phyloP scores from a whole-genome alignment of 495 filamentous ascomycete genomes.

The Sphaerosporella brunnea region DNA sequence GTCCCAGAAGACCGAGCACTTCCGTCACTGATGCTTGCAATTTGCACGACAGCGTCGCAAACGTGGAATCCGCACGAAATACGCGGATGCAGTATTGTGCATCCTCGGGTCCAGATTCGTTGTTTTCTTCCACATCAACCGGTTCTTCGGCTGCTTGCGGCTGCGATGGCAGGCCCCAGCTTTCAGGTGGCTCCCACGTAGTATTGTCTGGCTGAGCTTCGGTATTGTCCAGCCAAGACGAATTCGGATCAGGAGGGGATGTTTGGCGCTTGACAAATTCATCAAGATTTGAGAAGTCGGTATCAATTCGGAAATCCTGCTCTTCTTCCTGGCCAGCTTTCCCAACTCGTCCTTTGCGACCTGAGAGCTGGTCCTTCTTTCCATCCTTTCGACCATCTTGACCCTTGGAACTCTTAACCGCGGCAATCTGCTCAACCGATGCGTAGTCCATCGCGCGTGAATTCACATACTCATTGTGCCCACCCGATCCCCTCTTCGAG shows the following conservation, averaged over 20 bases:
- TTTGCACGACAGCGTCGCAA: conserved; percentile 67
- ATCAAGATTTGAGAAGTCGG: conserved; percentile 17
- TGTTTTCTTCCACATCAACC: conserved; percentile 3
- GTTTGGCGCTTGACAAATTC: conserved; percentile 17
- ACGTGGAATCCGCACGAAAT: conserved; percentile 82
- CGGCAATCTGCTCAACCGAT: conserved; percentile 11
- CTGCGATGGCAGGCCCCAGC: conserved; percentile 10
- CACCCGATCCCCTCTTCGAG: conserved; percentile 18
- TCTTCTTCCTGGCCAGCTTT: conserved; percentile 4
- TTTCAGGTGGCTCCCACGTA: conserved; percentile 21
- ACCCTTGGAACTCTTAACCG: conserved; percentile 11
- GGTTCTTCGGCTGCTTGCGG: neutral
- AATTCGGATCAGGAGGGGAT: conserved; percentile 6
- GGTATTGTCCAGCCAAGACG: conserved; percentile 2
- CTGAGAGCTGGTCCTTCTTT: neutral
- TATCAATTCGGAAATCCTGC: conserved; percentile 16
- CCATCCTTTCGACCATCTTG: conserved; percentile 1
- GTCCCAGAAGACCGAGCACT: conserved; percentile 63
- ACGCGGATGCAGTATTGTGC: conserved; percentile 72
- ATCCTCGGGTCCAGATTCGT: conserved; percentile 12
- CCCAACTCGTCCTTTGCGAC: neutral
- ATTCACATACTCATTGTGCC: conserved; percentile 16
- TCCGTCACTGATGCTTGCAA: conserved; percentile 71
- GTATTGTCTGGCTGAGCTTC: neutral
- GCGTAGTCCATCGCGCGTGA: conserved; percentile 20